Base-by-base conservation (phyloP, 1,284 basidiomycete genomes). In the Moesziomyces sp. region DNA sequence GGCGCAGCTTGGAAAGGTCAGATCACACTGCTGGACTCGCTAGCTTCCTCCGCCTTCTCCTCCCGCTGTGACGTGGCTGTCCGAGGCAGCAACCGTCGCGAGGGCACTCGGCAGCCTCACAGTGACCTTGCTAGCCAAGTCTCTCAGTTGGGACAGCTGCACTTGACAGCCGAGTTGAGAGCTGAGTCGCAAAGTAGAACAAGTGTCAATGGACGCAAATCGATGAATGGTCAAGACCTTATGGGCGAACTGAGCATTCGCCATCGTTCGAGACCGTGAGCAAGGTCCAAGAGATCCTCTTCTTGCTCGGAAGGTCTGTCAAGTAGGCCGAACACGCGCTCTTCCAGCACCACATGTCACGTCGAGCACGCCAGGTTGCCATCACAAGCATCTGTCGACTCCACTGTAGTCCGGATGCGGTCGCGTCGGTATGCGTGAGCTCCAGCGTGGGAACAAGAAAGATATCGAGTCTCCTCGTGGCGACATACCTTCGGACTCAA, bases 161-260 rank as follows among this genome's bases (percentile, higher is more conserved):
- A 51, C 49, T 42, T 51, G 49, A 42, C 38, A 51, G 49, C 49
- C 49, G 11, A 51, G 49, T 16, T 24, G 38, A 51, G 49, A 51
- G 35, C 49, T 51, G 38, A 13, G 1, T 33, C 30, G 30, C 30
- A 33, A 33, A 5, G 30, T 13, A 33, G 2, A 13, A 33, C 1
- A 33, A 13, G 11, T 33, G 30, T 33, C 30, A 40, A 6, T 18
- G 1, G 16, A n/a, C 18, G 38, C 38, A 18, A 3, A 16, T 18
- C 16, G 0, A 18, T 18, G 14, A 18, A 16, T 7, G 16, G 38
- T 11, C 18, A n/a, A 3, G 11, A 40, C 5, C 10, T 3, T 26
- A 23, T 51, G 16, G 38, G 2, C 5, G 21, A 18, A 6, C 2
- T 40, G 38, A 40, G 30, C 19, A 51, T 38, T 42, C 16, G 28